A percentile compares a stretch with the other conserved stretches of the same genome.
Conservation (phyloP, 345 rosid genomes). For the Arabidopsis arenosa region DNA sequence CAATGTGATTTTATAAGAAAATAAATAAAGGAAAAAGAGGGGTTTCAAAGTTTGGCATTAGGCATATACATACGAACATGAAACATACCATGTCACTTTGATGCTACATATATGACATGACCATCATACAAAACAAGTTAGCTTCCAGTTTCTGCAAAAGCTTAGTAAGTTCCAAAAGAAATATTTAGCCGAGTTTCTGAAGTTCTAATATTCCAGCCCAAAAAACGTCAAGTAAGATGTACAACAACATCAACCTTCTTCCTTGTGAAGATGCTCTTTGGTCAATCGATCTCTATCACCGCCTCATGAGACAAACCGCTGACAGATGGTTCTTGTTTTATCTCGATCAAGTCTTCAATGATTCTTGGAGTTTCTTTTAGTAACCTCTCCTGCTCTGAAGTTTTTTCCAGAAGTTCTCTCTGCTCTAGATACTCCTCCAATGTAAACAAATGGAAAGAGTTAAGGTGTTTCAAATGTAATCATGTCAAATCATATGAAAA, state of each 20-base stretch:
- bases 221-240: not conserved
- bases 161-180: conserved; percentile 12
- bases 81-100: not conserved
- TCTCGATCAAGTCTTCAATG: conserved; percentile 38
- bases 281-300: conserved; percentile 26
- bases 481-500: conserved; percentile 9
- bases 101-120: conserved; percentile 13
- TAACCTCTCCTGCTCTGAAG: conserved; percentile 45
- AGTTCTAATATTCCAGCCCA: not conserved
- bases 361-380: conserved; percentile 35
- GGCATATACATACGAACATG: not conserved
- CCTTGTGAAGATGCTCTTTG: conserved; percentile 4
- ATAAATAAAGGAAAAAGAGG: not conserved
- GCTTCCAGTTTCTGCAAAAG: conserved; percentile 16
- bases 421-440: conserved; percentile 40
- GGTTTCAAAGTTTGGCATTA: not conserved
- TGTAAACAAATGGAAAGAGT: conserved; percentile 23
- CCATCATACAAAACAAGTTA: not conserved
- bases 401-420: conserved; percentile 41
- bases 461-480: conserved; percentile 34
- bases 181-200: conserved; percentile 26
- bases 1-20: not conserved
- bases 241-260: not conserved
- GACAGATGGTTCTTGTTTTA: conserved; percentile 1
- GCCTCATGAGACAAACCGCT: conserved; percentile 16